Base-by-base conservation (phyloP, 2,329 filamentous ascomycete species). In the Fusarium buharicum region DNA sequence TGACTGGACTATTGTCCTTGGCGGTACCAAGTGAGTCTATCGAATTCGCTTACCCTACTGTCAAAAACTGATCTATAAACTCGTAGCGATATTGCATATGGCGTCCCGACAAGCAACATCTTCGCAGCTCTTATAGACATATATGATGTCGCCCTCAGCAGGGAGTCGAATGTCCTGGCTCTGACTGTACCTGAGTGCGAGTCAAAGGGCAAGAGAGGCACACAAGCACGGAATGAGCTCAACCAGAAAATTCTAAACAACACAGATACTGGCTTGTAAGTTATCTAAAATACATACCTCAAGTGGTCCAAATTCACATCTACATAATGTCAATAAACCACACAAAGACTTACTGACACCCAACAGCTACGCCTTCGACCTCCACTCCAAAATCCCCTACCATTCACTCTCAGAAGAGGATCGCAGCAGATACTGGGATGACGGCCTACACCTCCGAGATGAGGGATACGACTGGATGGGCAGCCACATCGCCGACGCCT, bases 381-480 rank as follows among this genome's bases (percentile, higher is more conserved):
- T 90, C 17, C 72, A 81, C 64, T 70, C 75, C 22, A 80, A 79
- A 10, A 75, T 90, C 6, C 85, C 86, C 1, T 88, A 82, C 65
- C 78, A 80, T 62, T 68, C 72, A 14, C 79, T 89, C 68, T 69
- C 78, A 2, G 72, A 78, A 8, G 69, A 76, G 1, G 79, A 84
- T 53, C 77, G 79, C 18, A 60, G 76, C 2, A 75, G 74, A 53
- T 83, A 86, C 66, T 90, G 86, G 85, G 80, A 86, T 61, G 87
- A 90, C 73, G 80, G 79, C 16, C 62, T 89, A 18, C 87, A 90
- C 74, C 77, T 89, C 10, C 84, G 82, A 1, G 72, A 77, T 0
- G 78, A 76, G 7, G 87, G 87, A 8, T 90, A 90, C 75, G 81
- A 88, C 68, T 76, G 84, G 66, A 85, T 90, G 78, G 87, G 87